Conservation (phyloP, 2,329 filamentous ascomycete species). For the Fusarium tanahbumbuense region DNA sequence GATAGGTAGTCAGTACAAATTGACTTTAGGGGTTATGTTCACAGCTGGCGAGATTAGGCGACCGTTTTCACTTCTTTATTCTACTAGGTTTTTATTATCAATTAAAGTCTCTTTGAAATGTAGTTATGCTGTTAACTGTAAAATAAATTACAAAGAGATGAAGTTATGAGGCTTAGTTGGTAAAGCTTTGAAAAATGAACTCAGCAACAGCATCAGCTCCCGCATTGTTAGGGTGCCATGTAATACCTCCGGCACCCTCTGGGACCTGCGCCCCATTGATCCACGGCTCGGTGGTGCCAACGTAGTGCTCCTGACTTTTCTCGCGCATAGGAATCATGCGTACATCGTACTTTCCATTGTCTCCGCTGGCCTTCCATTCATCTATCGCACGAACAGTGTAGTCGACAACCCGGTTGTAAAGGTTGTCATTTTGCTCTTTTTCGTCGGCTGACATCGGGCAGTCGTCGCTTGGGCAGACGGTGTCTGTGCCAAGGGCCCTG, state of each 20-base stretch:
- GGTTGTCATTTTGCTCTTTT: neutral
- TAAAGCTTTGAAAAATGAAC: neutral
- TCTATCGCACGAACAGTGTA: neutral
- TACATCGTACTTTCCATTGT: neutral
- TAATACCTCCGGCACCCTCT: neutral
- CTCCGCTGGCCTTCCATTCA: neutral
- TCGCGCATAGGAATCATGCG: neutral
- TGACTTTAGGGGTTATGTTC: too few species aligned
- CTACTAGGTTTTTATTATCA: too few species aligned
- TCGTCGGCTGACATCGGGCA: neutral
- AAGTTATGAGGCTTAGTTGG: neutral
- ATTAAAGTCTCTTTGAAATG: neutral
- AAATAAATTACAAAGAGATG: too few species aligned
- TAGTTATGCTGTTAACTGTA: too few species aligned
- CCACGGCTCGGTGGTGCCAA: neutral
- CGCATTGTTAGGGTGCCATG: neutral
- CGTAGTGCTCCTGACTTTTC: neutral
- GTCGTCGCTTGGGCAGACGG: neutral
- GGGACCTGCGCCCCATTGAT: neutral
- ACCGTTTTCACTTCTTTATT: too few species aligned
- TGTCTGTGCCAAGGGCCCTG: neutral
- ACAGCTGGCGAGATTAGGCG: too few species aligned
- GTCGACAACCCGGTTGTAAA: neutral
- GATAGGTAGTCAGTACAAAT: too few species aligned
- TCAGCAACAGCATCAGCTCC: neutral